These are phyloP conservation scores for Recurvomyces mirabilis DNA, from an alignment of 495 filamentous ascomycete species.

Conservation along the genomic window DNA sequence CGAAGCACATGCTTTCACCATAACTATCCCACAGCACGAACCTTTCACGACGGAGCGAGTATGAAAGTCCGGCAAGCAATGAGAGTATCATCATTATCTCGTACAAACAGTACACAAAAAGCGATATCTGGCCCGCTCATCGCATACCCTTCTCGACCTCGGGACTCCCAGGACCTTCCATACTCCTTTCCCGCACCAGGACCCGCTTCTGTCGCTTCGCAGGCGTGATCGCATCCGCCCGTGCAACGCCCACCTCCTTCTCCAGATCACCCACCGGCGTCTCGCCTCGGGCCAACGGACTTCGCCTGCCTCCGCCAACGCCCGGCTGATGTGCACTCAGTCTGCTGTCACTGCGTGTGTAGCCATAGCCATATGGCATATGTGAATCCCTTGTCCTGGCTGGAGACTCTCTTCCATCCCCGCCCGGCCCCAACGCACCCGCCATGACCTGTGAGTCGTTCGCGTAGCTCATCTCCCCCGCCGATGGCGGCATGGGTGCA, in stretches of 20 bases:
- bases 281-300: slow-evolving; percentile 11
- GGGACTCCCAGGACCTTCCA: no score
- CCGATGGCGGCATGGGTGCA: slow-evolving; percentile 1
- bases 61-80: no score
- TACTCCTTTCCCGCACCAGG: no score
- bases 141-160: no score
- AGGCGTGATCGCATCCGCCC: no score
- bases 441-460: neutral
- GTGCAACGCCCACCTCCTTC: slow-evolving; percentile 10
- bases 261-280: slow-evolving; percentile 17
- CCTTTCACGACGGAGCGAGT: no score
- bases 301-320: neutral
- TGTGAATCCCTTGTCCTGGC: slow-evolving; percentile 9
- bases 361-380: slow-evolving; percentile 21
- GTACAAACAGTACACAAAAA: no score
- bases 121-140: no score
- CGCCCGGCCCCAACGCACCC: neutral
- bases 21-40: no score
- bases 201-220: no score
- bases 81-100: no score
- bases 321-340: neutral
- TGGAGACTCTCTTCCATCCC: slow-evolving; percentile 6
- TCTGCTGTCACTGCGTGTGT: slow-evolving; percentile 14
- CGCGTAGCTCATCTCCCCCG: neutral
- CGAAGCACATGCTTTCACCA: no score